Evolutionary conservation across 2,329 filamentous ascomycete species (phyloP), one percentile per base, ranked within the genome.

Genomic region (Diaporthe citri): DNA sequence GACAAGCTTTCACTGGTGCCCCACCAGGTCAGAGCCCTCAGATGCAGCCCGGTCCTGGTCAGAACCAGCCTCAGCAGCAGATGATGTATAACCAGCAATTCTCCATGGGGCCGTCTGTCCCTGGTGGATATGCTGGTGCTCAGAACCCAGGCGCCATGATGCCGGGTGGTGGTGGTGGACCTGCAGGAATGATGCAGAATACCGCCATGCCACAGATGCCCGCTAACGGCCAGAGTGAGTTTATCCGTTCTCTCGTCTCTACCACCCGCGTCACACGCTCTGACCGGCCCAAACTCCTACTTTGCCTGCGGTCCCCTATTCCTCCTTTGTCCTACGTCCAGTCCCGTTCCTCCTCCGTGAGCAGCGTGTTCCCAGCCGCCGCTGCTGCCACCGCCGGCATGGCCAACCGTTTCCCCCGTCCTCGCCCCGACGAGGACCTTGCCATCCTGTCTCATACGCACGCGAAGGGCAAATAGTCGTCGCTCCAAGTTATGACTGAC

Each of bases 51-150:
- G 85, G 84, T 77, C 81, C 82, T 74, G 82, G 82, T 78, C 83
- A 85, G 81, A 81, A 79, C 71, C 84, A 85, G 78, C 84, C 83
- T 74, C 87, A 88, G 80, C 88, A 88, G 82, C 87, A 88, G 82
- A 88, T 90, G 85, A 91, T 91, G 88, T 91, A 90, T 82, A 90
- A 89, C 81, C 88, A 90, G 81, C 89, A 89, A 83, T 91, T 88
- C 79, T 84, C 87, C 79, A 90, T 91, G 88, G 84, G 83, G 72
- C 83, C 85, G 74, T 89, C 90, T n/a, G 64, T 69, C 13, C 48
- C 64, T 80, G 85, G 84, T 75, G 83, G 82, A 77, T 91, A 90
- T 78, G 85, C 85, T 67, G 86, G 86, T 64, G 87, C 85, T 77
- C 86, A 87, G 71, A 90, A 88, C 78, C 84, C 86, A 71, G 84